Evolutionary conservation across 768 basidiomycete species (phyloP), one percentile per base, ranked within the genome.

Genomic region (Amanita muscaria): DNA sequence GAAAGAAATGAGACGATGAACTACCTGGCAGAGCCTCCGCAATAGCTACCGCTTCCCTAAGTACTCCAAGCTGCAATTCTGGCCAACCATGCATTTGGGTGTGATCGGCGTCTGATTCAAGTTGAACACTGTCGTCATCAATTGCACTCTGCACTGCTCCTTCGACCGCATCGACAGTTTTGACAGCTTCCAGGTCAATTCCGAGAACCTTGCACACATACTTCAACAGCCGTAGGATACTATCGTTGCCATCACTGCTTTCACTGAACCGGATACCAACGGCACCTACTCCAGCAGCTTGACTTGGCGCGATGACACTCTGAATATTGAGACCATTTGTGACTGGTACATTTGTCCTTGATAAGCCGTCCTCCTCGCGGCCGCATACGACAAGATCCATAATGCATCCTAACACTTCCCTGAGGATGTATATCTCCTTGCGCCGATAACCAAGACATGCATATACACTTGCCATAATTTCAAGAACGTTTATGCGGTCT

Each of bases 61-160:
- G 72, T n/a, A 93, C 79, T 18, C 90, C 91, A 14, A 97, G 77
- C 66, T 96, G 94, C 31, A 99, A 67, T 59, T 92, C 89, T 2
- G 92, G 84, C 94, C 94, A 98, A 3, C 96, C 96, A 58, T 80
- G 88, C 4, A 74, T 62, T 50, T 80, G 77, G 19, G 62, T 66
- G 23, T 64, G 59, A 44, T 72, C 72, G 23, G 59, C 61, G 18
- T 53, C 36, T 53, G 49, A 12, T 56, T 53, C 29, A 60, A 40
- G 19, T 51, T 56, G 6, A 55, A 6, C n/a, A 9, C 31, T 35
- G 23, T 29, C 19, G n/a, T n/a, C 30, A 45, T 3, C 43, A 41
- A n/a, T 46, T 48, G 15, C 48, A 48, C 15, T 43, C 43, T 15
- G 25, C 30, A 11, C 40, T 41, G 40, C 18, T 35, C 53, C 47